Evolutionary conservation across 2,329 filamentous ascomycete genomes (phyloP).

Genomic region (Exophiala spinifera): DNA sequence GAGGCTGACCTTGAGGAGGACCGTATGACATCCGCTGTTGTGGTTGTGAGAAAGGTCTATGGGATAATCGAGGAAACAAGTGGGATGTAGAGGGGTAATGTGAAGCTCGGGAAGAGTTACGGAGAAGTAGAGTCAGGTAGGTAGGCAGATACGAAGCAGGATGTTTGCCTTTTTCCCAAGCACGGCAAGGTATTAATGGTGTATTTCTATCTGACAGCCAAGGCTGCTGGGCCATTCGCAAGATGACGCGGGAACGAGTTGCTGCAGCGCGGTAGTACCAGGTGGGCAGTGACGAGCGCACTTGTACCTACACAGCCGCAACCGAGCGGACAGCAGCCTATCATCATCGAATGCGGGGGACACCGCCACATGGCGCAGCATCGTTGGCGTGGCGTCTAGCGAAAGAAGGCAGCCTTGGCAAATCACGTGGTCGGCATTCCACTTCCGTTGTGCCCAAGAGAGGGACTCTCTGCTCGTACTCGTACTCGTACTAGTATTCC

Average conservation of each 20-base stretch:
- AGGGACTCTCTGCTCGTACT: too few relatives aligned
- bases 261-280: too few relatives aligned
- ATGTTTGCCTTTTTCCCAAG: constrained; percentile 3
- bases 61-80: background rate
- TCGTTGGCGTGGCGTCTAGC: too few relatives aligned
- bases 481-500: too few relatives aligned
- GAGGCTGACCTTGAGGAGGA: constrained; percentile 27
- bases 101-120: background rate
- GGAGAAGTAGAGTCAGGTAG: too few relatives aligned
- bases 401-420: background rate
- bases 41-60: background rate
- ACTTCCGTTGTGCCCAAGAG: background rate
- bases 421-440: background rate
- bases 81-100: background rate
- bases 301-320: too few relatives aligned
- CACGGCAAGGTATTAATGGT: background rate
- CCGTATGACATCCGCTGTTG: constrained; percentile 22
- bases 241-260: background rate
- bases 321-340: too few relatives aligned
- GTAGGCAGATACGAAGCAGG: background rate
- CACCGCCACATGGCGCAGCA: too few relatives aligned
- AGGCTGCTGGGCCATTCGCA: background rate
- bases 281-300: too few relatives aligned
- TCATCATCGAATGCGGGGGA: background rate
- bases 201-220: background rate